Evolutionary conservation across 1,284 basidiomycete genomes (phyloP).

Genomic region (Schizophyllum amplum): DNA sequence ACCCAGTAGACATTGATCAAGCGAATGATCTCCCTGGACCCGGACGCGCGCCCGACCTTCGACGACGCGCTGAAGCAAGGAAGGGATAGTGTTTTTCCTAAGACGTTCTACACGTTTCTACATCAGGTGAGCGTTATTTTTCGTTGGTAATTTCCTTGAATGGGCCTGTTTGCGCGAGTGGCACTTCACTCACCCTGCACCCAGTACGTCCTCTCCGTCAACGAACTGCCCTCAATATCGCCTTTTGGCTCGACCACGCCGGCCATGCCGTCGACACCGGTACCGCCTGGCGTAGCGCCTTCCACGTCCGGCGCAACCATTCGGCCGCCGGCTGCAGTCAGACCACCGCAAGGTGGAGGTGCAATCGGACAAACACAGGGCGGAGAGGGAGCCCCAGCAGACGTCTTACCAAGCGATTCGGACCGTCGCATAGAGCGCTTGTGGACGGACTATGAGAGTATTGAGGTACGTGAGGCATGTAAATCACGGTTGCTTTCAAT

Average conservation of each 20-base stretch:
- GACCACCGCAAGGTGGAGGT: constrained; percentile 16
- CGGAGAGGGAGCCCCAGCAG: constrained; percentile 16
- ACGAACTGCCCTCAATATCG: constrained; percentile 49
- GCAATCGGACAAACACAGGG: constrained; percentile 17
- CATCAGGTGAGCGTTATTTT: constrained; percentile 27
- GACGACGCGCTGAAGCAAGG: constrained; percentile 73
- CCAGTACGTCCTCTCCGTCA: constrained; percentile 78
- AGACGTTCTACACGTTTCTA: constrained; percentile 90
- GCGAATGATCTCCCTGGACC: constrained; percentile 85
- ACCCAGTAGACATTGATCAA: constrained; percentile 68
- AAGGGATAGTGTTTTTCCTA: constrained; percentile 80
- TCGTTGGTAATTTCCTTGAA: no score
- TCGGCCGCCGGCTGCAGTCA: constrained; percentile 17
- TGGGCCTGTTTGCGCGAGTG: no score
- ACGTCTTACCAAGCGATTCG: constrained; percentile 65
- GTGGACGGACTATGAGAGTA: constrained; percentile 76
- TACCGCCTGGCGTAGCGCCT: constrained; percentile 21
- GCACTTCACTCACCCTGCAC: background rate
- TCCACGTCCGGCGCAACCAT: constrained; percentile 19
- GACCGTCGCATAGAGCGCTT: constrained; percentile 71
- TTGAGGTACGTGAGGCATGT: constrained; percentile 48
- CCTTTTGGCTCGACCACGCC: constrained; percentile 25
- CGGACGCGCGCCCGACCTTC: constrained; percentile 73
- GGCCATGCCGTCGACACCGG: constrained; percentile 23
- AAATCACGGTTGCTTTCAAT: background rate